Percentiles rank a stretch among this genome's conserved stretches.
Evolutionary conservation across 495 filamentous ascomycete species (phyloP).

Genomic region (Xylaria bambusicola): DNA sequence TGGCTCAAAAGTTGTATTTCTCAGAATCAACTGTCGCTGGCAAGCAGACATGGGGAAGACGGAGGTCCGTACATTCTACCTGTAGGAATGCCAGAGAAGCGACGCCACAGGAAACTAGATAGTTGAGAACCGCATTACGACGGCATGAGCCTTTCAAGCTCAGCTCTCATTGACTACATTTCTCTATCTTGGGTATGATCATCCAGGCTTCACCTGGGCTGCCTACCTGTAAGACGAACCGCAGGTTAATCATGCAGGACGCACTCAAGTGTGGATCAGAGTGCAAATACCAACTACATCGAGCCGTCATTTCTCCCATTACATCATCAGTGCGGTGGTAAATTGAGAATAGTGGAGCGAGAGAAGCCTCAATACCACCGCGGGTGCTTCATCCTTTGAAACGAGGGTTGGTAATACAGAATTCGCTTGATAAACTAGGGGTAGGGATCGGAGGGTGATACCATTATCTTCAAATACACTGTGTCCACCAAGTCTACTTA

Average conservation of each 20-base stretch:
- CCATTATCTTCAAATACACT: not conserved
- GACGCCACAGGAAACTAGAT: not conserved
- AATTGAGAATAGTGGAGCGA: not conserved
- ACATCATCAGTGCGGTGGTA: not conserved
- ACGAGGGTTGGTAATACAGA: not conserved
- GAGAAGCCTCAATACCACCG: not conserved
- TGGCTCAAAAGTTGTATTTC: not conserved
- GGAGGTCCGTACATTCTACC: not conserved
- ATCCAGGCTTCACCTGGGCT: not conserved
- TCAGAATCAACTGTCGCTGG: not conserved
- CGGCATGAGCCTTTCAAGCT: not conserved
- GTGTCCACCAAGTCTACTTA: not conserved
- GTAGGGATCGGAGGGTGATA: not conserved
- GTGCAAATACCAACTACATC: not conserved
- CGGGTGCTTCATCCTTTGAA: not conserved
- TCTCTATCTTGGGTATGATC: not conserved
- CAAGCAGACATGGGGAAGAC: not conserved
- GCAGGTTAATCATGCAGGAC: not conserved
- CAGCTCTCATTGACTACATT: not conserved
- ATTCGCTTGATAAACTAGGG: not conserved
- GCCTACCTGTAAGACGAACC: not conserved
- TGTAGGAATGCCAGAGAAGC: not conserved
- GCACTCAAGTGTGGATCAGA: not conserved
- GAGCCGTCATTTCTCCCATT: not conserved
- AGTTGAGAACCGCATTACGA: not conserved